phyloP scores from a whole-genome alignment of 2,329 filamentous ascomycete genomes.

The Tolypocladium amazonense region DNA sequence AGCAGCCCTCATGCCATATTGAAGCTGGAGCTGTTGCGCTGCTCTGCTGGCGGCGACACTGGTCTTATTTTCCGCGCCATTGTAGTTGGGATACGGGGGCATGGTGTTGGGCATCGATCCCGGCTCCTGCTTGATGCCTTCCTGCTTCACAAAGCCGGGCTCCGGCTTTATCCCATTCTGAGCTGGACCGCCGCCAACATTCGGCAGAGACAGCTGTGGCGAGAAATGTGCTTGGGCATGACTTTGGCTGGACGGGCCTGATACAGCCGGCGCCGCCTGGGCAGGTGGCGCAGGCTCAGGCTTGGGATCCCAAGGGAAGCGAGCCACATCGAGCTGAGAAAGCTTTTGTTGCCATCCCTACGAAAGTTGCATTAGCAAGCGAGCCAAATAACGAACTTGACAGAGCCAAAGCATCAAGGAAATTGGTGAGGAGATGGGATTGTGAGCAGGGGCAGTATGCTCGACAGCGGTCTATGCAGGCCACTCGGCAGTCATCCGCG shows the following conservation, averaged over 20 bases:
- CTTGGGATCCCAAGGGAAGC: constrained; percentile 92
- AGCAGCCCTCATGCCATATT: constrained; percentile 54
- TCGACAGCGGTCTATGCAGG: background rate
- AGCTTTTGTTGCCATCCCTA: constrained; percentile 94
- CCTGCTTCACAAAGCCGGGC: constrained; percentile 32
- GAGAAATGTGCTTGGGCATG: constrained; percentile 21
- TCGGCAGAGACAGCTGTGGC: constrained; percentile 19
- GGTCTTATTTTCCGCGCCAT: constrained; percentile 21
- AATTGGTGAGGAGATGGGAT: background rate
- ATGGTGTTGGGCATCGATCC: constrained; percentile 20
- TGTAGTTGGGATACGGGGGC: constrained; percentile 22
- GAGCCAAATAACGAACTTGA: background rate
- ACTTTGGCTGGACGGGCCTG: constrained; percentile 9
- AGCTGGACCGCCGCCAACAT: constrained; percentile 13
- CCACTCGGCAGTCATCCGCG: background rate
- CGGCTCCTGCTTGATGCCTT: constrained; percentile 35
- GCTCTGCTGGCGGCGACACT: constrained; percentile 42
- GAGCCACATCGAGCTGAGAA: constrained; percentile 70
- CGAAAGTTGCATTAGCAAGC: constrained; percentile 10
- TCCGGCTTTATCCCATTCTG: constrained; percentile 34
- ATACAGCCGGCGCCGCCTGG: constrained; percentile 20
- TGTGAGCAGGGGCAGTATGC: background rate
- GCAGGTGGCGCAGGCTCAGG: constrained; percentile 43
- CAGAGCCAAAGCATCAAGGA: background rate
- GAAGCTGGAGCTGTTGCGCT: constrained; percentile 42